Base-by-base conservation (phyloP, 2,329 filamentous ascomycete species). In the Fonsecaea pugnacius region DNA sequence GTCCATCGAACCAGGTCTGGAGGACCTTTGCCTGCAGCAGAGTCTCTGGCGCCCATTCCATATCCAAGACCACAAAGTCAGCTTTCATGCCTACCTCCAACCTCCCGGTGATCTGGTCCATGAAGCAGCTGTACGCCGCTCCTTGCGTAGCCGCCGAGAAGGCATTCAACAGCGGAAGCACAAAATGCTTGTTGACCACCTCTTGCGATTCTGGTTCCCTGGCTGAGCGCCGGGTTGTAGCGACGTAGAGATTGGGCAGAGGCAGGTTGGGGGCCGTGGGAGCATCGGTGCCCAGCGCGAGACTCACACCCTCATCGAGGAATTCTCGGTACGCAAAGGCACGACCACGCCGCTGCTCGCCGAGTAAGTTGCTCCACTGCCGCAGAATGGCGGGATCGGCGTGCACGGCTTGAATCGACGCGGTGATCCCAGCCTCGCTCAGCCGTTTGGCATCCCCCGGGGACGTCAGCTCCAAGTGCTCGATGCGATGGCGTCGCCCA, bases 271-370 rank as follows among this genome's bases (percentile, higher is more conserved):
- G 77, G 0, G 82, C 82, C 1, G 82, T 83, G 0, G 81, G 82
- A 0, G 80, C 75, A 69, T 84, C 82, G 0, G 79, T 79, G 0
- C 82, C 82, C 52, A 84, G 75, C 0, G 81, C 80, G 7, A 84
- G 66, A 4, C 70, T 69, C 0, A 80, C 80, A 2, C 80, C 81
- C 5, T 77, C 76, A n/a, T 80, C 78, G 9, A 75, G 58, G 68
- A 84, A 83, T 8, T 83, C 81, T 8, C 76, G 77, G 69, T 83
- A 84, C 9, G 82, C 81, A 69, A 83, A 84, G 2, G 81, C 81
- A 5, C 81, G 77, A 65, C 77, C 76, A 62, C 81, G 75, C 4
- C 81, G 76, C 32, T 81, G 74, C 1, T 74, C 70, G 0, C 81
- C 81, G 4, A 84, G 73, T 0, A 83, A 72, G 18, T 70, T 71